Evolutionary conservation across 192 early-diverging fungal genomes (phyloP), one percentile per base, ranked within the genome.

Genomic region (Backusella mclennaniae): DNA sequence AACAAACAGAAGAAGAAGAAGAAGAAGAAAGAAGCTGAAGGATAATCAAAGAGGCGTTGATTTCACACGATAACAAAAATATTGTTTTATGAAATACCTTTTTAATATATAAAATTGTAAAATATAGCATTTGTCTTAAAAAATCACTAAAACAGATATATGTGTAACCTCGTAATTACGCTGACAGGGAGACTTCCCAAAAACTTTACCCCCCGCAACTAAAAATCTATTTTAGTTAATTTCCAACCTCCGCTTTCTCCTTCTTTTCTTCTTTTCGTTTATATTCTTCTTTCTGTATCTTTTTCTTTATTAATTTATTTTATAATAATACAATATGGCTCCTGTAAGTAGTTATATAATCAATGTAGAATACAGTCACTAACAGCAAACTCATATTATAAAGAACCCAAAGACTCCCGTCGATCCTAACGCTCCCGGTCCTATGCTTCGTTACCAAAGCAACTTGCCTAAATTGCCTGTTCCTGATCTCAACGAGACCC

Each of bases 401-500:
- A 8, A 63, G 56, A 63, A 63, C 56, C 69, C 69, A 35, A 75
- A 75, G 74, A 75, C 74, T 39, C 74, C 74, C 29, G 59, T 75
- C 15, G 77, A 79, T 29, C n/a, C 80, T 35, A 69, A 41, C 1
- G 80, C 85, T 63, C 81, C 84, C 59, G 89, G 89, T 3, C 91
- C 91, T 76, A 90, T 95, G 85, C 87, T 89, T 73, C 88, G 88
- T 73, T 92, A 91, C 86, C 92, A 95, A 79, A 82, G 79, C 29
- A 87, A 88, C 75, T 86, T 99, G 67, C 95, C 96, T 53, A 93
- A 91, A 77, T 89, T 99, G 56, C 96, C 96, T 2, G 96, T 99
- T 52, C 96, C 98, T 35, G 80, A 88, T 19, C 85, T 99, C 46
- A 78, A 87, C 26, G 93, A 94, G 73, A 99, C 98, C 2, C 84